Percentiles rank a stretch among this genome's conserved stretches.
phyloP scores from a whole-genome alignment of 306 rosid species.

The Crotalaria pallida region DNA sequence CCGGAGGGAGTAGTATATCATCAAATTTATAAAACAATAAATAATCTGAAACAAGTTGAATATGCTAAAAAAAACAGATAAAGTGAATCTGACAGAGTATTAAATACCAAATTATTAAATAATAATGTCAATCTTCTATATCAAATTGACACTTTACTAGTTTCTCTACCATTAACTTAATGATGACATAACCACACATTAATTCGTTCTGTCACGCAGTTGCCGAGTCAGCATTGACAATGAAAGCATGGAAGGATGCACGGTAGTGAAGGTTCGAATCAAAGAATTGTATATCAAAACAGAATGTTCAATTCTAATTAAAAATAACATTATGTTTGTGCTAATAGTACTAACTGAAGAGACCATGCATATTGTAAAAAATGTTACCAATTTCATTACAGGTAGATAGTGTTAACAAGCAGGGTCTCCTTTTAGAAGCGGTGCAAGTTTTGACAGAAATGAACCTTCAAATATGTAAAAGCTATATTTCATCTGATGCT shows the following conservation, averaged over 20 bases:
- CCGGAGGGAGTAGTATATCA: too few relatives aligned
- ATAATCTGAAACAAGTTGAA: too few relatives aligned
- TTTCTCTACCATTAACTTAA: background rate
- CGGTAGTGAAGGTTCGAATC: conserved; percentile 52
- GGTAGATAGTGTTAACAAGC: conserved; percentile 68
- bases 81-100: too few relatives aligned
- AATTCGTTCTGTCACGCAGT: conserved; percentile 23
- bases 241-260: conserved; percentile 59
- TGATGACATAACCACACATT: background rate
- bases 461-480: conserved; percentile 61
- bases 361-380: background rate
- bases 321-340: background rate
- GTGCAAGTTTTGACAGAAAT: conserved; percentile 66
- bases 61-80: too few relatives aligned
- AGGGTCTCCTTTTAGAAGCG: conserved; percentile 67
- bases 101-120: too few relatives aligned
- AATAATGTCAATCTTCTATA: too few relatives aligned
- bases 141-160: too few relatives aligned
- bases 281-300: background rate
- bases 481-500: conserved; percentile 68
- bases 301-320: background rate
- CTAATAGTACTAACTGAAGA: background rate
- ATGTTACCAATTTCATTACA: conserved; percentile 2
- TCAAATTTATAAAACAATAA: too few relatives aligned
- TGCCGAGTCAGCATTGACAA: conserved; percentile 65